phyloP scores from a whole-genome alignment of 2,329 filamentous ascomycete species.

The Fonsecaea nubica region DNA sequence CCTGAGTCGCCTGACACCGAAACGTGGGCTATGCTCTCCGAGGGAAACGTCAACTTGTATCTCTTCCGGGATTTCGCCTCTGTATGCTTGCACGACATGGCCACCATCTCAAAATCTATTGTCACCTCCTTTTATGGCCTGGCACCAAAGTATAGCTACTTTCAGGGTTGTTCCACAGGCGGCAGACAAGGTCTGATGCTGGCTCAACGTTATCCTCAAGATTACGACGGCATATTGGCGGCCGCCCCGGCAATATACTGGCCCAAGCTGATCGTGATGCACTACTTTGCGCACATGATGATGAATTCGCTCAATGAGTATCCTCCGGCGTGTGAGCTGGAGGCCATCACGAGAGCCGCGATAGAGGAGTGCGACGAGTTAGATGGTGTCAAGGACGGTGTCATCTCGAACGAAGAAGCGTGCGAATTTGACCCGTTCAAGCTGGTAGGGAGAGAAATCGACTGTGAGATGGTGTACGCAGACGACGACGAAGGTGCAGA shows the following conservation, averaged over 20 bases:
- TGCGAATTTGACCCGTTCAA: slow-evolving; percentile 32
- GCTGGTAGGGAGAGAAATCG: slow-evolving; percentile 17
- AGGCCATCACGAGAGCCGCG: slow-evolving; percentile 46
- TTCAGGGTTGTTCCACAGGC: slow-evolving; percentile 65
- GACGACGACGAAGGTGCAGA: background rate
- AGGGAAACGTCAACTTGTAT: slow-evolving; percentile 47
- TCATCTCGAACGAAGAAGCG: slow-evolving; percentile 35
- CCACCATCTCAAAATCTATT: slow-evolving; percentile 40
- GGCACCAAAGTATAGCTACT: slow-evolving; percentile 50
- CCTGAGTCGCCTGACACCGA: background rate
- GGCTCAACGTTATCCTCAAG: slow-evolving; percentile 39
- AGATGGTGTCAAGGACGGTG: slow-evolving; percentile 41
- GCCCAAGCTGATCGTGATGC: slow-evolving; percentile 42
- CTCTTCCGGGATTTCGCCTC: slow-evolving; percentile 47
- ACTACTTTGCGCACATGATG: slow-evolving; percentile 39
- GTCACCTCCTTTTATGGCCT: slow-evolving; percentile 27
- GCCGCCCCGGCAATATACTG: slow-evolving; percentile 38
- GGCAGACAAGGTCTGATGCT: slow-evolving; percentile 65
- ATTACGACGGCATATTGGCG: slow-evolving; percentile 42
- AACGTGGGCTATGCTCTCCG: slow-evolving; percentile 50
- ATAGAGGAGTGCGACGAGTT: slow-evolving; percentile 43
- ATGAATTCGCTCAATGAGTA: slow-evolving; percentile 40
- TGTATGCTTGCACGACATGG: slow-evolving; percentile 45
- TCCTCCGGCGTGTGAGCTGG: slow-evolving; percentile 45
- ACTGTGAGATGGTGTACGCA: slow-evolving; percentile 26